These are phyloP conservation scores for Mycocentrospora acerina DNA, from an alignment of 2,329 filamentous ascomycete genomes.

Conservation along the genomic window DNA sequence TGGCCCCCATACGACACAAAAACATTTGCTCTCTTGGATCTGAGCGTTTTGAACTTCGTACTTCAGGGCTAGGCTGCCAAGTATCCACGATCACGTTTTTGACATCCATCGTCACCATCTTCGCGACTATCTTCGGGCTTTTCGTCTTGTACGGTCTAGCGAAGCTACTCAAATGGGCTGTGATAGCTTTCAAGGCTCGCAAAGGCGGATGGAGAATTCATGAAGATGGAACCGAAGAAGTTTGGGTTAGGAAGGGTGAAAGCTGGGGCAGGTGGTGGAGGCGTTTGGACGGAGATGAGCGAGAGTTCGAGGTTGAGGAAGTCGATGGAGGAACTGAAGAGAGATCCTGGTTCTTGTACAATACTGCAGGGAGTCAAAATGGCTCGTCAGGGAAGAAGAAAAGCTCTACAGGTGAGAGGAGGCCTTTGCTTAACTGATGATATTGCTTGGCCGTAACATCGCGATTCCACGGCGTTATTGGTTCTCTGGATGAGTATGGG, in stretches of 20 bases:
- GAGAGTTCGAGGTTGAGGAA: slow-evolving; percentile 27
- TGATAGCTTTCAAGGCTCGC: slow-evolving; percentile 13
- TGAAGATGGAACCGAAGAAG: slow-evolving; percentile 28
- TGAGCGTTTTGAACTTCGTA: slow-evolving; percentile 51
- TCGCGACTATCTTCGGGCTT: slow-evolving; percentile 44
- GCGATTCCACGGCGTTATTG: too few species aligned
- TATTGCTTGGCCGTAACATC: too few species aligned
- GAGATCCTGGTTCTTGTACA: slow-evolving; percentile 25
- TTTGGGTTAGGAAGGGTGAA: slow-evolving; percentile 34
- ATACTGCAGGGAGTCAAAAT: slow-evolving; percentile 6
- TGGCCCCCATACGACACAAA: slow-evolving; percentile 42
- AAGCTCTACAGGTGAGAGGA: slow-evolving; percentile 6
- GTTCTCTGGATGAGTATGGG: too few species aligned
- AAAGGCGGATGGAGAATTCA: slow-evolving; percentile 31
- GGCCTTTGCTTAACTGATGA: not conserved
- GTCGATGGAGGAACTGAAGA: slow-evolving; percentile 29
- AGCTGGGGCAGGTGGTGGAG: slow-evolving; percentile 34
- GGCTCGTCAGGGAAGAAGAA: slow-evolving; percentile 4
- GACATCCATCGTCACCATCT: slow-evolving; percentile 46
- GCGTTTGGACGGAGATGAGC: slow-evolving; percentile 19
- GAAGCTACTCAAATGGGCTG: slow-evolving; percentile 15
- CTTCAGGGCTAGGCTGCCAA: slow-evolving; percentile 47
- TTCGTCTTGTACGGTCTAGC: slow-evolving; percentile 36
- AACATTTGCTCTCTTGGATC: slow-evolving; percentile 39
- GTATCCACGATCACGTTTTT: slow-evolving; percentile 51